Percentiles rank a stretch among this genome's conserved stretches.
Evolutionary conservation across 208 protist genomes (phyloP).

Genomic region (Perkinsela sp.): DNA sequence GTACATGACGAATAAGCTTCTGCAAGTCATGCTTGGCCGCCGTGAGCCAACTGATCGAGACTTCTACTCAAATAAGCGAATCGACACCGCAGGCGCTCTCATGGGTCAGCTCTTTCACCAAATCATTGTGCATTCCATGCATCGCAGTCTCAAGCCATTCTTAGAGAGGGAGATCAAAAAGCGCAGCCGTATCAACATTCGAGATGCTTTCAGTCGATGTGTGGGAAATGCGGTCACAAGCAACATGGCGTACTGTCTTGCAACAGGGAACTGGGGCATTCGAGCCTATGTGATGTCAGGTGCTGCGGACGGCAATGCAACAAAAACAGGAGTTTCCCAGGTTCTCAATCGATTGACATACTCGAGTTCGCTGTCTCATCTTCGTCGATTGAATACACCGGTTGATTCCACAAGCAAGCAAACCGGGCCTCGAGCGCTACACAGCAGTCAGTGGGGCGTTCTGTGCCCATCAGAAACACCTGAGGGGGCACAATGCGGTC

Average conservation of each 20-base stretch:
- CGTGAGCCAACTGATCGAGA: conserved; percentile 85
- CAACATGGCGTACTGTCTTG: conserved; percentile 82
- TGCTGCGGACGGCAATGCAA: conserved; percentile 43
- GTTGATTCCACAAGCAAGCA: conserved; percentile 98
- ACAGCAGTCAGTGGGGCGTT: conserved; percentile 98
- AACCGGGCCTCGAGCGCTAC: conserved; percentile 67
- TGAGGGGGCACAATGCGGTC: conserved; percentile 88
- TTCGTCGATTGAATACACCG: conserved; percentile 91
- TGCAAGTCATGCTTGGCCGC: conserved; percentile 63
- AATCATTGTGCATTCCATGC: conserved; percentile 88
- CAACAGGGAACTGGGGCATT: conserved; percentile 79
- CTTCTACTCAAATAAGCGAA: conserved; percentile 98
- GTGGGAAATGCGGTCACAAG: conserved; percentile 73
- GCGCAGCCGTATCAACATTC: conserved; percentile 59
- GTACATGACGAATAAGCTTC: conserved; percentile 87
- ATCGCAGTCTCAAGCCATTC: conserved; percentile 92
- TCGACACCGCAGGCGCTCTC: conserved; percentile 87
- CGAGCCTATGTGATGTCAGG: conserved; percentile 83
- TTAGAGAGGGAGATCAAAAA: conserved; percentile 64
- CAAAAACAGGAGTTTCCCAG: conserved; percentile 75
- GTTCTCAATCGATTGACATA: conserved; percentile 93
- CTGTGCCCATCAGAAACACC: conserved; percentile 98
- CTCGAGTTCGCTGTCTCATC: conserved; percentile 91
- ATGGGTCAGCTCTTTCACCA: conserved; percentile 94
- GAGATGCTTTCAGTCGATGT: conserved; percentile 40